A percentile compares a stretch with the other conserved stretches of the same genome.
These are phyloP conservation scores for Pterocarpus santalinus DNA, from an alignment of 306 rosid genomes.

Conservation along the genomic window DNA sequence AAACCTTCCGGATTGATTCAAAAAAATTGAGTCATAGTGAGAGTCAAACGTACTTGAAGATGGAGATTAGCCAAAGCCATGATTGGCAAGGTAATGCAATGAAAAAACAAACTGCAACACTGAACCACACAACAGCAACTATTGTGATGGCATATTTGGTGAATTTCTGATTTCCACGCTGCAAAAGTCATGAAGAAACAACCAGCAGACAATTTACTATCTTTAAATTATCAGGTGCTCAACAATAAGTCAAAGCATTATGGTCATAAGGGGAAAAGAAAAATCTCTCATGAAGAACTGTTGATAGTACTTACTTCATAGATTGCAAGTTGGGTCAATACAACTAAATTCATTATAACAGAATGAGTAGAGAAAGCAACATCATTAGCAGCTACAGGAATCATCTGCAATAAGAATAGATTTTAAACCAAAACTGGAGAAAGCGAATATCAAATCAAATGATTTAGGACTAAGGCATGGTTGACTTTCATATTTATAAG, in stretches of 20 bases:
- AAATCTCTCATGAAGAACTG: neutral
- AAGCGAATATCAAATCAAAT: neutral
- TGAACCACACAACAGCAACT: constrained; percentile 35
- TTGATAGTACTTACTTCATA: constrained; percentile 48
- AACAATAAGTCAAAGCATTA: neutral
- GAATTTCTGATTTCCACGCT: constrained; percentile 53
- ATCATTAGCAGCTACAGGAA: constrained; percentile 92
- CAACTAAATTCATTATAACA: constrained; percentile 36
- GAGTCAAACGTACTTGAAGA: constrained; percentile 49
- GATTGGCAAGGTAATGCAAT: constrained; percentile 51
- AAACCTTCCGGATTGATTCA: constrained; percentile 43
- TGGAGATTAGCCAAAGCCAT: constrained; percentile 64
- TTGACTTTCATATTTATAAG: neutral
- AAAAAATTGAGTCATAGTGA: neutral
- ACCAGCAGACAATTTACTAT: neutral
- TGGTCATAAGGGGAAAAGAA: neutral
- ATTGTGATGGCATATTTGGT: constrained; percentile 44
- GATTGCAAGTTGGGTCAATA: constrained; percentile 45
- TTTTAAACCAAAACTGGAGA: too few relatives aligned
- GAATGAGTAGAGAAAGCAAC: constrained; percentile 63
- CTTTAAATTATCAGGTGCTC: neutral
- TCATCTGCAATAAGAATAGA: neutral
- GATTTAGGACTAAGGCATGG: neutral
- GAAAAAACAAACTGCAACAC: constrained; percentile 52
- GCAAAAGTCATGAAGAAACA: constrained; percentile 5